phyloP scores from a whole-genome alignment of 805 yeast species.

The Candida insectalens region DNA sequence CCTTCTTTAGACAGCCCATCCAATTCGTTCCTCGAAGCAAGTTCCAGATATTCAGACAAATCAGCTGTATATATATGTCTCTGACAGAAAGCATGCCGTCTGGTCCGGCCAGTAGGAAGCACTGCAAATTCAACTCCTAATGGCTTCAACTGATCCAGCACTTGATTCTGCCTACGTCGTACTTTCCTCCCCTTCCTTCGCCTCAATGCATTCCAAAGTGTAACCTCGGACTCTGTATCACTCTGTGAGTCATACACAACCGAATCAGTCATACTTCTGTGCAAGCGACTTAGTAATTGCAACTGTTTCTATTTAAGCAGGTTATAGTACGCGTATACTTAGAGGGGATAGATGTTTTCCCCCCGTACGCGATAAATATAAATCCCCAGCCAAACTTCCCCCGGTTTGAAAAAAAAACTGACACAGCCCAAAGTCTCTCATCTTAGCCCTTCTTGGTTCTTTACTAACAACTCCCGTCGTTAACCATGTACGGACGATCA shows the following conservation, averaged over 20 bases:
- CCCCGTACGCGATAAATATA: no score
- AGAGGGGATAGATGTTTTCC: no score
- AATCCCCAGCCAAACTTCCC: no score
- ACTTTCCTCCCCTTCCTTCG: constrained; percentile 2
- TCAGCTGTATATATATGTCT: constrained; percentile 26
- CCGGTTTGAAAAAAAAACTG: no score
- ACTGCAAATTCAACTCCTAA: constrained; percentile 10
- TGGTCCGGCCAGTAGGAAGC: constrained; percentile 9
- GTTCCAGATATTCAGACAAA: constrained; percentile 22
- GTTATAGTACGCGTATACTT: no score
- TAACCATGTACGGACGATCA: no score
- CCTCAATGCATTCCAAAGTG: constrained; percentile 9
- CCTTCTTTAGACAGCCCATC: constrained; percentile 15
- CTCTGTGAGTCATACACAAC: constrained; percentile 13
- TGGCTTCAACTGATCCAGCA: constrained; percentile 11
- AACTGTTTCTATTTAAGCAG: not conserved
- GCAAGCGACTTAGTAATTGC: not conserved
- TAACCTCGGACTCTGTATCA: constrained; percentile 8
- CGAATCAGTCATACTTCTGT: not conserved
- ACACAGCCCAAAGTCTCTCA: no score
- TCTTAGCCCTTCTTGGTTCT: no score
- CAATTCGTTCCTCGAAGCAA: constrained; percentile 17
- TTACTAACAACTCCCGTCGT: no score
- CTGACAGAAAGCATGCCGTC: constrained; percentile 20
- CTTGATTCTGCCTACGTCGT: constrained; percentile 6